Percentiles rank a stretch among this genome's conserved stretches.
phyloP scores from a whole-genome alignment of 2,329 filamentous ascomycete genomes.

The Dactylellina cionopaga region DNA sequence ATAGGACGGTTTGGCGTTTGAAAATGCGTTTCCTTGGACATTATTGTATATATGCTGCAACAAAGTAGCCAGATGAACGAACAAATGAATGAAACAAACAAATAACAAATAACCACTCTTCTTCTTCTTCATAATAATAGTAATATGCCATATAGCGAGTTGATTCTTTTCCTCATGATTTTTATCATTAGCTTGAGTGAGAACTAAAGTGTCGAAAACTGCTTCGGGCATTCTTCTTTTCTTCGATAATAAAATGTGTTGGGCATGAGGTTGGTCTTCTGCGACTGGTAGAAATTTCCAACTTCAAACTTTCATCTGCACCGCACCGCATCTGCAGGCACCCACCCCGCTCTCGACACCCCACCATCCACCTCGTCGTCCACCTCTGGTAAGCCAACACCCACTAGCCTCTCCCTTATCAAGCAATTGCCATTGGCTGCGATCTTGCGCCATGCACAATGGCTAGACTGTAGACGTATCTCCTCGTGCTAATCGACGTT shows the following conservation, averaged over 20 bases:
- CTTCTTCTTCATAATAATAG: background rate
- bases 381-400: constrained; percentile 17
- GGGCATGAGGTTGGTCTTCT: constrained; percentile 16
- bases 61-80: constrained; percentile 20
- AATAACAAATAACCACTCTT: constrained; percentile 12
- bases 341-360: constrained; percentile 16
- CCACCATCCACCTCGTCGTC: constrained; percentile 15
- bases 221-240: no score
- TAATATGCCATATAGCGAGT: no score
- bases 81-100: constrained; percentile 26
- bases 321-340: constrained; percentile 28
- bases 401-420: constrained; percentile 18
- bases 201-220: no score
- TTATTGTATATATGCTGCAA: constrained; percentile 5
- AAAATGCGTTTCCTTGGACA: background rate
- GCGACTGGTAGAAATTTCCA: constrained; percentile 6
- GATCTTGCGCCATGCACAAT: background rate
- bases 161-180: background rate
- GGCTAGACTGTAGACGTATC: constrained; percentile 25
- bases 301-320: constrained; percentile 14
- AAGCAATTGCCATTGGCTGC: constrained; percentile 7
- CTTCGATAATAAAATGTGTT: constrained; percentile 28
- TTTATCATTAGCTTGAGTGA: no score
- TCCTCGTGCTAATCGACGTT: constrained; percentile 20
- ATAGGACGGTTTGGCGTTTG: background rate